Conservation (phyloP, 768 basidiomycete genomes). For the Suillus discolor region DNA sequence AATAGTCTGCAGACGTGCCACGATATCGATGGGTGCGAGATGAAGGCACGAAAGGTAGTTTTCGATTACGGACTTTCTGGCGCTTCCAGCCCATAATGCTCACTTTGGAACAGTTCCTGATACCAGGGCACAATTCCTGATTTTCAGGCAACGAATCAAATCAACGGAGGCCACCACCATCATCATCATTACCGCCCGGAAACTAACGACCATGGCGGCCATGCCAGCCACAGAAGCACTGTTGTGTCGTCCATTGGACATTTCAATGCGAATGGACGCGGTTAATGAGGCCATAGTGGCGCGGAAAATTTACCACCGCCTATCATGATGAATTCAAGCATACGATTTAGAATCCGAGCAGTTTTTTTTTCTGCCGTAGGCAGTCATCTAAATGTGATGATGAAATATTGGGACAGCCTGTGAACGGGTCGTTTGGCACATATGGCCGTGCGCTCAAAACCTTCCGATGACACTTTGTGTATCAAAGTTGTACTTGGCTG, state of each 20-base stretch:
- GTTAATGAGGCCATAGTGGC: not conserved
- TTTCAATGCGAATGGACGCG: not conserved
- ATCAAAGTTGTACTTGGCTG: not conserved
- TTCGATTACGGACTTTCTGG: not conserved
- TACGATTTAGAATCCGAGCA: not conserved
- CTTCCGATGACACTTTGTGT: not conserved
- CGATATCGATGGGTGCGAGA: not conserved
- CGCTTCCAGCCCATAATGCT: not conserved
- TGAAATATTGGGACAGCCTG: not conserved
- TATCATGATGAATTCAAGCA: not conserved
- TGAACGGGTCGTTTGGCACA: not conserved
- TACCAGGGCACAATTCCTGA: not conserved
- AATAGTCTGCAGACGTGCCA: not conserved
- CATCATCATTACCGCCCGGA: not conserved
- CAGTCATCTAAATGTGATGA: not conserved
- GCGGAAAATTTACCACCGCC: not conserved
- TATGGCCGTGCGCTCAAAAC: too few species aligned
- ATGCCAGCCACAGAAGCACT: not conserved
- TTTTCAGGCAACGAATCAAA: not conserved
- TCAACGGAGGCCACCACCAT: not conserved
- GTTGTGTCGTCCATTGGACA: conserved; percentile 1
- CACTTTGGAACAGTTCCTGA: not conserved
- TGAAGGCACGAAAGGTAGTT: not conserved
- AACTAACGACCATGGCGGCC: not conserved
- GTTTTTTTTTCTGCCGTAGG: not conserved